Percentiles rank a stretch among this genome's conserved stretches.
Conservation (phyloP, 805 yeast species). For the Candida sakaeoensis region DNA sequence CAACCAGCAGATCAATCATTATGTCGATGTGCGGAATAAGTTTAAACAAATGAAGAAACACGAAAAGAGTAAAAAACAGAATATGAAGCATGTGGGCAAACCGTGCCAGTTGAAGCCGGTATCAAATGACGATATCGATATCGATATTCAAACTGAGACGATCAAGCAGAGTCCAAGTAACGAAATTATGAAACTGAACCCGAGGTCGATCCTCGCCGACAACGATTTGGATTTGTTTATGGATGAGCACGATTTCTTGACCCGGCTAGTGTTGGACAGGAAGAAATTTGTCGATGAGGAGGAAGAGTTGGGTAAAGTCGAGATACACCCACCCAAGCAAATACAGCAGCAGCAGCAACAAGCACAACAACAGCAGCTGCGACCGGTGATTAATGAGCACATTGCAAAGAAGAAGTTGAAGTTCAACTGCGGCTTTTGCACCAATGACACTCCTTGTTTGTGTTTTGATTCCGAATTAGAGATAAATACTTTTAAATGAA, state of each 20-base stretch:
- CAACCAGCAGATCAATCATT: conserved; percentile 22
- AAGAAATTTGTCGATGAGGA: conserved; percentile 5
- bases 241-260: conserved; percentile 12
- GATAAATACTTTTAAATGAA: conserved; percentile 9
- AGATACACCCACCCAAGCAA: conserved; percentile 3
- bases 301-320: conserved; percentile 9
- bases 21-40: conserved; percentile 18
- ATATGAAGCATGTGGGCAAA: background rate
- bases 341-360: conserved; percentile 3
- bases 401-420: conserved; percentile 16
- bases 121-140: conserved; percentile 9
- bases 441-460: conserved; percentile 37
- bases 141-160: conserved; percentile 11
- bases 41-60: conserved; percentile 13
- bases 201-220: background rate
- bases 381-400: conserved; percentile 9
- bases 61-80: conserved; percentile 5
- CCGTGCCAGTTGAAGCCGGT: background rate
- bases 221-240: conserved; percentile 9
- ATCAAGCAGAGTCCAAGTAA: conserved; percentile 9
- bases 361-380: conserved; percentile 2
- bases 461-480: conserved; percentile 37
- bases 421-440: conserved; percentile 35
- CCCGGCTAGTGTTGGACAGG: conserved; percentile 8
- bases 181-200: background rate